Percentiles rank a stretch among this genome's conserved stretches.
phyloP scores from a whole-genome alignment of 129 eudicot genomes.

The Centrapalus pauciflorus region DNA sequence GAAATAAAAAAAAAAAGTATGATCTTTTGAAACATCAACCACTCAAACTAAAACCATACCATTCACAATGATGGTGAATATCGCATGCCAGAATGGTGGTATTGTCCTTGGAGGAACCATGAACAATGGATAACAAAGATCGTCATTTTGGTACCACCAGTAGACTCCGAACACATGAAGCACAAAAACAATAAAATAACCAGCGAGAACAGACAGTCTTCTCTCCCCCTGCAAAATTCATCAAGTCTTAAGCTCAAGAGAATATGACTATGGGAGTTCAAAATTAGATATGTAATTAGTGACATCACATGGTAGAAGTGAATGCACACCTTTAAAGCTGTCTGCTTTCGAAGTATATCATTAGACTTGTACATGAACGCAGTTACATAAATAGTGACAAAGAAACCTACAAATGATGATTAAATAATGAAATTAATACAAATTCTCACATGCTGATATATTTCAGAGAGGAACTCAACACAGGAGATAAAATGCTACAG shows the following conservation, averaged over 20 bases:
- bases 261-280: neutral
- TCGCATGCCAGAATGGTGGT: slow-evolving; percentile 42
- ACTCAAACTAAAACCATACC: slow-evolving; percentile 18
- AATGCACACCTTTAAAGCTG: slow-evolving; percentile 52
- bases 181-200: slow-evolving; percentile 47
- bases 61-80: slow-evolving; percentile 34
- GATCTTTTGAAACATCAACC: neutral
- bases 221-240: slow-evolving; percentile 67
- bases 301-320: slow-evolving; percentile 1
- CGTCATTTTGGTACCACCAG: slow-evolving; percentile 37
- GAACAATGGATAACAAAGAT: slow-evolving; percentile 33
- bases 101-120: slow-evolving; percentile 38
- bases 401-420: slow-evolving; percentile 56
- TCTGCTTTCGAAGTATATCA: slow-evolving; percentile 77
- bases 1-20: neutral
- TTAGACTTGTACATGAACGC: slow-evolving; percentile 83
- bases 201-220: slow-evolving; percentile 55
- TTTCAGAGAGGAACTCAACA: neutral
- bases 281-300: neutral
- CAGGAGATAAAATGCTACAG: neutral
- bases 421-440: neutral
- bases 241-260: neutral
- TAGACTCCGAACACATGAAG: slow-evolving; percentile 49
- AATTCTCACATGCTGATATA: neutral
- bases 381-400: slow-evolving; percentile 59